Percentiles rank a stretch among this genome's conserved stretches.
These are phyloP conservation scores for Talaromyces proteolyticus DNA, from an alignment of 495 filamentous ascomycete species.

Conservation along the genomic window DNA sequence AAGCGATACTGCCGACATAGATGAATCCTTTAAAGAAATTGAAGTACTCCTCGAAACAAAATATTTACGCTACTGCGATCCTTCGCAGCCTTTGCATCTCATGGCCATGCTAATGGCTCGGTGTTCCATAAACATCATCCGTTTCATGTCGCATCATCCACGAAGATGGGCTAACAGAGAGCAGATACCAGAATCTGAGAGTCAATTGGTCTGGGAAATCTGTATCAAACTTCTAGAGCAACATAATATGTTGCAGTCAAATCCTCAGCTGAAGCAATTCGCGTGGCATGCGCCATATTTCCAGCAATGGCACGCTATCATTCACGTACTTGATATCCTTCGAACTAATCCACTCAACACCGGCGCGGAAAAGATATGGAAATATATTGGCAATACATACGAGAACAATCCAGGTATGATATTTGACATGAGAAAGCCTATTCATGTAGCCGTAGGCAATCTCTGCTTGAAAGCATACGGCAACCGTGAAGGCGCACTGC, in stretches of 20 bases:
- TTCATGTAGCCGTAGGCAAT: neutral
- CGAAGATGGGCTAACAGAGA: conserved; percentile 10
- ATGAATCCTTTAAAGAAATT: conserved; percentile 29
- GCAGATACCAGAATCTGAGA: neutral
- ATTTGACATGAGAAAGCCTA: neutral
- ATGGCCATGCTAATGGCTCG: conserved; percentile 41
- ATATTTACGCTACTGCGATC: conserved; percentile 51
- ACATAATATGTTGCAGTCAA: neutral
- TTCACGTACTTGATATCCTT: neutral
- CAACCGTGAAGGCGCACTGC: neutral
- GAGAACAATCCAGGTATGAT: neutral
- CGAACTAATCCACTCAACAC: neutral
- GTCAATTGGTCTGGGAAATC: neutral
- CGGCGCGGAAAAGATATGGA: neutral
- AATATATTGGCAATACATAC: neutral
- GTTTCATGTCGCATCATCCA: conserved; percentile 33
- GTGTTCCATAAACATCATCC: conserved; percentile 23
- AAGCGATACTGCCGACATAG: conserved; percentile 25
- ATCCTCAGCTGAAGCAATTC: neutral
- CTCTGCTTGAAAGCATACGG: neutral
- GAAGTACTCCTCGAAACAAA: conserved; percentile 30
- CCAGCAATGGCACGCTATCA: neutral
- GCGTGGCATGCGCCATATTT: neutral
- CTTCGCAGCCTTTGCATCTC: conserved; percentile 53
- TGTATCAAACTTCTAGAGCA: neutral